A percentile compares a stretch with the other conserved stretches of the same genome.
phyloP scores from a whole-genome alignment of 148 eudicot species.

The Heliamphora exappendiculata region DNA sequence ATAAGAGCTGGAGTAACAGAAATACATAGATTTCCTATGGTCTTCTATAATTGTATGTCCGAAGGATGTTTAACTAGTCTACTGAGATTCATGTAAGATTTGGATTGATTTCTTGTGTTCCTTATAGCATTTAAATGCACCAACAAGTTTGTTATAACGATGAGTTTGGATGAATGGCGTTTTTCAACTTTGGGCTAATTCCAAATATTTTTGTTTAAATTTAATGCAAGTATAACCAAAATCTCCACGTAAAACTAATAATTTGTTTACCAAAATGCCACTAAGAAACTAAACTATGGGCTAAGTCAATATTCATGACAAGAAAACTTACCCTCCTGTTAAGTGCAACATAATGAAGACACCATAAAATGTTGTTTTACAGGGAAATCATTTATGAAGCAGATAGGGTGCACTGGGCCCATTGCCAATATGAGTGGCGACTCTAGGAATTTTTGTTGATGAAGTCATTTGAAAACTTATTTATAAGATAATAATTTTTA shows the following conservation, averaged over 20 bases:
- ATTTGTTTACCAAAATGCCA: neutral
- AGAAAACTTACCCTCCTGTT: neutral
- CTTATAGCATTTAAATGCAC: neutral
- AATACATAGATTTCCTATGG: no score
- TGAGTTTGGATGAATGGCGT: neutral
- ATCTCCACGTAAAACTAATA: neutral
- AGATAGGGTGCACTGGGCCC: neutral
- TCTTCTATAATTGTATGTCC: no score
- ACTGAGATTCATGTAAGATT: neutral
- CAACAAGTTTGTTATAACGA: neutral
- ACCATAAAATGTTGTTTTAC: neutral
- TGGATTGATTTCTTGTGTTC: neutral
- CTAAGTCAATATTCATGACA: neutral
- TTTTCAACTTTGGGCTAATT: neutral
- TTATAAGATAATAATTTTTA: no score
- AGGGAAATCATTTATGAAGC: neutral
- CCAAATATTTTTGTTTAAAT: neutral
- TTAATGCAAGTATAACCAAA: neutral
- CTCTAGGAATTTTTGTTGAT: no score
- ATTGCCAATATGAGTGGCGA: no score
- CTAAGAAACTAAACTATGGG: neutral
- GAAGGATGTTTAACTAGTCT: neutral
- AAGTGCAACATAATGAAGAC: neutral
- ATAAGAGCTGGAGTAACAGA: neutral
- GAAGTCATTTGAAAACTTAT: no score